Percentiles rank a stretch among this genome's conserved stretches.
These are phyloP conservation scores for Centella asiatica DNA, from an alignment of 129 eudicot genomes.

Conservation along the genomic window DNA sequence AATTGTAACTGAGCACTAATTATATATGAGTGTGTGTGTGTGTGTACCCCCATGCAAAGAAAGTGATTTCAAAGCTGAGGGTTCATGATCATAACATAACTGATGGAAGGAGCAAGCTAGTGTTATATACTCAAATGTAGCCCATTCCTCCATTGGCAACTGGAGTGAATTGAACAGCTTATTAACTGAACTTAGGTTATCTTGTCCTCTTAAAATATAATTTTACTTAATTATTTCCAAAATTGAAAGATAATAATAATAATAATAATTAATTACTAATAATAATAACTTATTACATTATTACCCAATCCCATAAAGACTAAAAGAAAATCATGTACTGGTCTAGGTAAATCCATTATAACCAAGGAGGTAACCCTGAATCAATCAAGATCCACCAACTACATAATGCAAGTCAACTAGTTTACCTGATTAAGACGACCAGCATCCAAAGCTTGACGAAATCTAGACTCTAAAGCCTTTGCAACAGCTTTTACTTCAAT, in stretches of 20 bases:
- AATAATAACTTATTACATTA: too few species aligned
- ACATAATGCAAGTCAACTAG: slow-evolving; percentile 8
- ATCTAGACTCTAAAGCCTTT: slow-evolving; percentile 75
- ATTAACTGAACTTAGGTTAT: background rate
- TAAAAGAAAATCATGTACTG: too few species aligned
- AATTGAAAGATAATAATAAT: too few species aligned
- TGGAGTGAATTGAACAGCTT: background rate
- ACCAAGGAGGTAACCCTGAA: too few species aligned
- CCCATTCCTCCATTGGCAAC: background rate
- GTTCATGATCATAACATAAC: background rate
- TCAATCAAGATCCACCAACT: background rate
- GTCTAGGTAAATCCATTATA: too few species aligned
- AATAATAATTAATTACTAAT: too few species aligned
- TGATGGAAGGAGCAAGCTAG: background rate
- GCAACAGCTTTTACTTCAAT: slow-evolving; percentile 90
- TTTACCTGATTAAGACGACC: slow-evolving; percentile 98
- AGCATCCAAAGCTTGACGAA: slow-evolving; percentile 81
- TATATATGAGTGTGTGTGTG: background rate
- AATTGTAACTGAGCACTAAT: background rate
- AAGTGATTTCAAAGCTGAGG: background rate
- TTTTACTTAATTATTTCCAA: too few species aligned
- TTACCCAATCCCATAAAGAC: too few species aligned
- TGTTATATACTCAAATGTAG: too few species aligned
- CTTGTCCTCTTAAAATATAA: too few species aligned
- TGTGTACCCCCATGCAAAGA: background rate